Conservation (phyloP, 805 yeast genomes). For the Candida lessepsii region DNA sequence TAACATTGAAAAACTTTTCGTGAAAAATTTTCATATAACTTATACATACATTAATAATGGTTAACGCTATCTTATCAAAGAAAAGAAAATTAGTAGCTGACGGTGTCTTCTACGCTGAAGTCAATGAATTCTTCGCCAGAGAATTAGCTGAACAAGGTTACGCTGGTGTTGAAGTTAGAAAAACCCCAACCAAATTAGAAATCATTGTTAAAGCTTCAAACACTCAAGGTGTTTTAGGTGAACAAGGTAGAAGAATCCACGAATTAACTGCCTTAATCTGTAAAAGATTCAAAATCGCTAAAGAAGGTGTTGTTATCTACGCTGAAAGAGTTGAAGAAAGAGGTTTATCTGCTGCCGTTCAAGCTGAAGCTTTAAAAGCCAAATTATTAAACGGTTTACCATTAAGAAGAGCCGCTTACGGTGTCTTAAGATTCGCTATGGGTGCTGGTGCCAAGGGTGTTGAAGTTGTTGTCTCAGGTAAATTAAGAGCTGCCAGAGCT, state of each 20-base stretch:
- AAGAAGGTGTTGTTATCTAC: constrained; percentile 89
- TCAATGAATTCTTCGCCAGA: constrained; percentile 99
- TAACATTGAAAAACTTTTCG: too few species aligned
- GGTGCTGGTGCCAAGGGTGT: constrained; percentile 99
- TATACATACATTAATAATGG: constrained; percentile 26
- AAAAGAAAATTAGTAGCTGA: constrained; percentile 99
- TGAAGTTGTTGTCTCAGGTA: constrained; percentile 99
- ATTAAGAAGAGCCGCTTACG: constrained; percentile 99
- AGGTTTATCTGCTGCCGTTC: constrained; percentile 99
- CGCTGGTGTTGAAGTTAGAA: constrained; percentile 99
- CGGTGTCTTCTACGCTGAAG: constrained; percentile 99
- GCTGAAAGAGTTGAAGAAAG: constrained; percentile 99
- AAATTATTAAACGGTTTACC: constrained; percentile 98
- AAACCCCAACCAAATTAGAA: constrained; percentile 97
- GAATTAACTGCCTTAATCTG: constrained; percentile 96
- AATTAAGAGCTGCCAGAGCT: constrained; percentile 99
- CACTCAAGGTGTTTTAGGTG: constrained; percentile 98
- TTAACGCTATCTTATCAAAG: constrained; percentile 69
- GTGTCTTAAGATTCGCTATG: constrained; percentile 99
- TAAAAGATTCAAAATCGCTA: constrained; percentile 97
- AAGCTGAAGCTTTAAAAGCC: constrained; percentile 98
- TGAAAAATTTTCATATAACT: constrained; percentile 10
- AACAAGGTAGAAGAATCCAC: constrained; percentile 99
- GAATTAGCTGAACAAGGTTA: constrained; percentile 99
- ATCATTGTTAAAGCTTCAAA: constrained; percentile 98